Base-by-base conservation (phyloP, 805 yeast genomes). In the Tetrapisispora arboricola region DNA sequence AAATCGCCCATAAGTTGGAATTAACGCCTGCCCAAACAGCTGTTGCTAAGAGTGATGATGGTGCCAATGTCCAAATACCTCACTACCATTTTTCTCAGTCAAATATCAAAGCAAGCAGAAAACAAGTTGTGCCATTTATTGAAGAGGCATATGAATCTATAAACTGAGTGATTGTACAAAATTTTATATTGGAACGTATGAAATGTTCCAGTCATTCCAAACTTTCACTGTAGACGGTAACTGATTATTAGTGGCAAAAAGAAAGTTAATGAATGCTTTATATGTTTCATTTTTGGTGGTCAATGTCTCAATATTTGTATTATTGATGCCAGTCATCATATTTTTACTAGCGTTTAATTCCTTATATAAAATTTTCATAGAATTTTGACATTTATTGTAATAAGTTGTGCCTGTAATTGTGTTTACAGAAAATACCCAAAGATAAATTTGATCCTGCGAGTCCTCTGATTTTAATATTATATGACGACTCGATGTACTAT, bases 41-140 rank as follows among this genome's bases (percentile, higher is more conserved):
- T 11, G 17, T 22, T 42, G 22, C 36, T 38, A 32, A 28, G 4
- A 22, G 32, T 11, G 11, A n/a, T 6, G 8, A 9, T 15, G 32
- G 16, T 17, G 31, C 18, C 7, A 7, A 24, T 3, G 22, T 24
- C 3, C 16, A 2, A 10, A 24, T 34, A 10, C 8, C 29, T 5
- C 18, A 38, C 27, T 24, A 22, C 3, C 22, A 42, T 32, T 73
- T 61, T 42, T 55, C 63, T 47, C 82, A 81, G 54, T 70, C 68
- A 46, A 76, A 81, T 44, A 51, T 71, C 12, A 57, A 63, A 7
- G 88, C 90, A 1, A 82, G 92, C 27, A 71, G 96, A 51, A 88
- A 88, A 57, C 94, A 84, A 56, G 84, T 87, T 11, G 95, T 84
- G 4, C 96, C 96, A 1, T 54, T 44, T 4, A 27, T 64, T 9